phyloP scores from a whole-genome alignment of 208 protist species.

The Leishmania arabica region DNA sequence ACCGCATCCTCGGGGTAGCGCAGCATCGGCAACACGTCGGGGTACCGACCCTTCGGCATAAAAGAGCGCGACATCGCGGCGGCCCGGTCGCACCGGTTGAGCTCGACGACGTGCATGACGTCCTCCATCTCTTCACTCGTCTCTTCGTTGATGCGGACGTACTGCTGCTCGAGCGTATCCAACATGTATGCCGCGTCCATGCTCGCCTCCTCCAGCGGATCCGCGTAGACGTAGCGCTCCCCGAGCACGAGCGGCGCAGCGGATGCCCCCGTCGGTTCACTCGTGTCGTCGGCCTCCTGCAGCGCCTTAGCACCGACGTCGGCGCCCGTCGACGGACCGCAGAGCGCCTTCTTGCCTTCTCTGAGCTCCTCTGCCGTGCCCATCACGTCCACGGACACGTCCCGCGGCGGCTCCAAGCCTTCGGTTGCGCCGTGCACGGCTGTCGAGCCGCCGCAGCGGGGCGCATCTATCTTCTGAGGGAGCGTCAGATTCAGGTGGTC shows the following conservation, averaged over 20 bases:
- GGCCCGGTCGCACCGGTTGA: constrained; percentile 27
- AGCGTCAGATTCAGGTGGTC: neutral
- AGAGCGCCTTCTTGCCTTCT: neutral
- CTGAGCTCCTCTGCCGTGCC: neutral
- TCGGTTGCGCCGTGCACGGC: neutral
- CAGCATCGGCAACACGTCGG: constrained; percentile 43
- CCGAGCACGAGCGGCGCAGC: constrained; percentile 2
- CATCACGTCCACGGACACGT: neutral
- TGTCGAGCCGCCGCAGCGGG: neutral
- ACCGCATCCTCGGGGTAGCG: constrained; percentile 22
- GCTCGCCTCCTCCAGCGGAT: constrained; percentile 23
- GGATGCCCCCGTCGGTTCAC: neutral
- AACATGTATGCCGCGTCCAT: constrained; percentile 29
- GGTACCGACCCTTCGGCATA: constrained; percentile 34
- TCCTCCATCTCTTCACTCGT: constrained; percentile 49
- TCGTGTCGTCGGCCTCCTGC: neutral
- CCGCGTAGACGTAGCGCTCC: constrained; percentile 17
- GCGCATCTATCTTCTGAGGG: neutral
- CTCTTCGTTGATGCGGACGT: constrained; percentile 46
- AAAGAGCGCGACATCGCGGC: constrained; percentile 25
- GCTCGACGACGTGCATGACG: constrained; percentile 40
- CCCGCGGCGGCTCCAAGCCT: neutral
- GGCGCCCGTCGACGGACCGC: neutral
- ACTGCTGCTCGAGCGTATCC: constrained; percentile 35
- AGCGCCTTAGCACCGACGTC: neutral